Base-by-base conservation (phyloP, 768 basidiomycete genomes). In the Coprinopsis sp. region DNA sequence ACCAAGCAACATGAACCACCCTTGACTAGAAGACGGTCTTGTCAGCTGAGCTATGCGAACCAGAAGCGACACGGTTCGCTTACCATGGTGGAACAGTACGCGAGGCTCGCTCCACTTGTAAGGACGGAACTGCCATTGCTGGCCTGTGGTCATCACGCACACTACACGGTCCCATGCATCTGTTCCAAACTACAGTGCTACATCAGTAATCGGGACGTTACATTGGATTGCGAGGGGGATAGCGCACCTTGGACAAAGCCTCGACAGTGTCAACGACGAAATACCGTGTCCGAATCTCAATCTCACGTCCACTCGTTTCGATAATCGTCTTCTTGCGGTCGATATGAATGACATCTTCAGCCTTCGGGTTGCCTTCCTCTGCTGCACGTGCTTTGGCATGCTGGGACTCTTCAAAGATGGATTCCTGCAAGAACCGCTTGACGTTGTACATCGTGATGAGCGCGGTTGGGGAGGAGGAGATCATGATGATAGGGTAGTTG, bases 381-480 rank as follows among this genome's bases (percentile, higher is more conserved):
- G 78, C 71, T 2, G 80, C 80, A 21, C 78, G 80, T 24, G 78
- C 77, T 21, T 85, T 80, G 0, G 91, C 91, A 1, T 82, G 78
- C 54, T 86, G 78, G 0, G 89, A 84, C 4, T 80, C 72, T 58
- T 91, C 85, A 54, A 88, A 93, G 14, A 82, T 85, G 0, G 91
- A 79, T 58, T 97, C 91, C 68, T 97, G 91, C 13, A 99, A 67
- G 67, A 98, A 96, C 25, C 79, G 80, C 63, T 89, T 90, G 46
- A 98, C 91, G 58, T 99, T 99, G 77, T 93, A 84, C 91, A 99
- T 96, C 5, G 92, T 96, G 60, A 99, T 84, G 46, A 99, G 79
- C 3, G 92, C 84, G 1, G 95, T 97, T 0, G 93, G 93, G 13
- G 87, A 93, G 0, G 93, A 95, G 0, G 94, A 95, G 33, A 99